Conservation (phyloP, 805 yeast genomes). For the Ogataea salicorniae region DNA sequence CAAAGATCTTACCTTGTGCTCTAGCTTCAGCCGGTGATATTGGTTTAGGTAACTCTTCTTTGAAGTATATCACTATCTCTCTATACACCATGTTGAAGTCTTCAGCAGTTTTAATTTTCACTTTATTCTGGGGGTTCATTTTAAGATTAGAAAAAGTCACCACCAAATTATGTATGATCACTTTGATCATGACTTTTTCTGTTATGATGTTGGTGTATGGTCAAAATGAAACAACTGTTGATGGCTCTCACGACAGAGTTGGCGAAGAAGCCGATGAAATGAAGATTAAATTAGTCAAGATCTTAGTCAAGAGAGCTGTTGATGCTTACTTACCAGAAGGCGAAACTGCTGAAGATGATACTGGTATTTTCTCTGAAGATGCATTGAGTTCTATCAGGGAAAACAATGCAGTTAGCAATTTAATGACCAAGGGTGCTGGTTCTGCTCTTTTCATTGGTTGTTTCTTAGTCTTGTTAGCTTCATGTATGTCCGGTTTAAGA, state of each 20-base stretch:
- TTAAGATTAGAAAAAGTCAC: slow-evolving; percentile 69
- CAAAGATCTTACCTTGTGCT: slow-evolving; percentile 71
- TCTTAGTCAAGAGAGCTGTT: slow-evolving; percentile 16
- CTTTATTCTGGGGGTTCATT: slow-evolving; percentile 73
- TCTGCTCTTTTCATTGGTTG: slow-evolving; percentile 46
- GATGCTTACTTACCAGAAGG: background rate
- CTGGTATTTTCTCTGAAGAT: slow-evolving; percentile 3
- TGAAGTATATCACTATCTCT: slow-evolving; percentile 67
- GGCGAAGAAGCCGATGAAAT: slow-evolving; percentile 18
- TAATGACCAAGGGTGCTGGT: slow-evolving; percentile 2
- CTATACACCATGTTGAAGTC: slow-evolving; percentile 89
- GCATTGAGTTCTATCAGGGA: background rate
- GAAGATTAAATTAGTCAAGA: slow-evolving; percentile 12
- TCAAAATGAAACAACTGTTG: slow-evolving; percentile 12
- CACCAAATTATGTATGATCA: slow-evolving; percentile 59
- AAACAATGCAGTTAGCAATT: background rate
- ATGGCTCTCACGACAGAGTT: slow-evolving; percentile 6
- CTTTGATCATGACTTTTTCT: slow-evolving; percentile 70
- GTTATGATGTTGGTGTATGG: slow-evolving; percentile 78
- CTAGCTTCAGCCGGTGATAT: slow-evolving; percentile 87
- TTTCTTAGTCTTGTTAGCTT: slow-evolving; percentile 65
- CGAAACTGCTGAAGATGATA: slow-evolving; percentile 4
- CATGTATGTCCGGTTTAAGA: slow-evolving; percentile 75
- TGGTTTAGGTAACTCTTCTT: slow-evolving; percentile 79
- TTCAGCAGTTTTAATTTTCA: slow-evolving; percentile 71